Evolutionary conservation across 352 stramenopile genomes (phyloP).

Genomic region (Phytopythium litorale): DNA sequence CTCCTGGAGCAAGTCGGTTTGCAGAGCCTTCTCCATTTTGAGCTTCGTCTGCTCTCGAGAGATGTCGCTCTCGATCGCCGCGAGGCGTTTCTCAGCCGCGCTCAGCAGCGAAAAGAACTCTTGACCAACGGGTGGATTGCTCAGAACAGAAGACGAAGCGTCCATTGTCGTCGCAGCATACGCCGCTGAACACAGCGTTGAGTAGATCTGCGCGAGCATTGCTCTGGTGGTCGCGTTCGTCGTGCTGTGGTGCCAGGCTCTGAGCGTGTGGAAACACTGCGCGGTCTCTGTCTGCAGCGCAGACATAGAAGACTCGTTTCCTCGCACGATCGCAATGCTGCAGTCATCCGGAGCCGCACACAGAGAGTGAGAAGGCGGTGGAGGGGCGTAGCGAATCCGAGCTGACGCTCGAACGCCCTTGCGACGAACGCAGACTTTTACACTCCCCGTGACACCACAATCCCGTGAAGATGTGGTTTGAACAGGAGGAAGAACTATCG

Average conservation of each 20-base stretch:
- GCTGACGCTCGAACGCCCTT: conserved; percentile 12
- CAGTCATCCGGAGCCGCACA: too few species aligned
- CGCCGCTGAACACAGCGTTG: conserved; percentile 6
- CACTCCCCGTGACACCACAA: not conserved
- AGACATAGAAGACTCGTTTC: conserved; percentile 5
- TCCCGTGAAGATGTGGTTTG: not conserved
- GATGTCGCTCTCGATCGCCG: conserved; percentile 7
- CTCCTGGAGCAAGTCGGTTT: conserved; percentile 27
- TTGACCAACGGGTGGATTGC: not conserved
- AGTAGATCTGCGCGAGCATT: conserved; percentile 4
- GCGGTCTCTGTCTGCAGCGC: conserved; percentile 18
- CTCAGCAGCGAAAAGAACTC: conserved; percentile 28
- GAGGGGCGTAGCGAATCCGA: conserved; percentile 26
- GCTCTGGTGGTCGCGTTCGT: conserved; percentile 1
- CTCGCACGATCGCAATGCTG: not conserved
- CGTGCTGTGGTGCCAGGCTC: conserved; percentile 17
- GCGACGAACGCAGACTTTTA: conserved; percentile 4
- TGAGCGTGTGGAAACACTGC: conserved; percentile 30
- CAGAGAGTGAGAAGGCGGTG: not conserved
- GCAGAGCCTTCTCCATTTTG: conserved; percentile 42
- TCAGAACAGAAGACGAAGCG: not conserved
- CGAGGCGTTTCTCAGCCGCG: conserved; percentile 5
- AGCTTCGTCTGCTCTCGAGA: conserved; percentile 24
- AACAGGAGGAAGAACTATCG: not conserved
- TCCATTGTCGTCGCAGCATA: conserved; percentile 5